Percentiles rank a stretch among this genome's conserved stretches.
These are phyloP conservation scores for Huntiella moniliformis DNA, from an alignment of 2,329 filamentous ascomycete species.

Conservation along the genomic window DNA sequence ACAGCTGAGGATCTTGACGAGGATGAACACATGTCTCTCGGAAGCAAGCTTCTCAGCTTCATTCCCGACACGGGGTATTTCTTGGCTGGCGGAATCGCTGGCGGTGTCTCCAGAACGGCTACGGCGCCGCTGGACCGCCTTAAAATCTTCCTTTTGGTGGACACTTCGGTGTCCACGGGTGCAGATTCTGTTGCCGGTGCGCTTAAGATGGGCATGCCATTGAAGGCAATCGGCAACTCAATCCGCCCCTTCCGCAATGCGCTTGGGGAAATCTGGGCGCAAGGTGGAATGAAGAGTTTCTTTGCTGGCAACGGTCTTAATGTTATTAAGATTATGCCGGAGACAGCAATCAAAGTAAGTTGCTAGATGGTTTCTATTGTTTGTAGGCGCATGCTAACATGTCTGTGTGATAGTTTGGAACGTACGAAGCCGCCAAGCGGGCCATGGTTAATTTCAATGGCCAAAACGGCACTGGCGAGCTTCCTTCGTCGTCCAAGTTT, in stretches of 20 bases:
- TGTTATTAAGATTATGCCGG: conserved; percentile 94
- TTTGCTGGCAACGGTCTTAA: conserved; percentile 76
- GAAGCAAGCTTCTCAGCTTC: conserved; percentile 40
- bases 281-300: conserved; percentile 5
- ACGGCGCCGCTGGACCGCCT: conserved; percentile 92
- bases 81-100: conserved; percentile 81
- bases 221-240: conserved; percentile 46
- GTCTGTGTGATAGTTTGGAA: conserved; percentile 46
- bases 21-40: conserved; percentile 1
- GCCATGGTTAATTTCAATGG: conserved; percentile 74
- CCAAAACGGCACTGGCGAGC: conserved; percentile 59
- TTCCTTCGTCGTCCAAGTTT: conserved; percentile 75
- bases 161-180: conserved; percentile 35
- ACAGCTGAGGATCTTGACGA: neutral
- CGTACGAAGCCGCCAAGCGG: conserved; percentile 88
- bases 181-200: conserved; percentile 41
- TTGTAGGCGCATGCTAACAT: neutral
- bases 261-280: conserved; percentile 1
- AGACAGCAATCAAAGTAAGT: conserved; percentile 70
- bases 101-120: conserved; percentile 83
- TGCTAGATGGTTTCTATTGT: neutral
- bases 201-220: conserved; percentile 48
- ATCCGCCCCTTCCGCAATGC: conserved; percentile 61
- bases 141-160: conserved; percentile 93
- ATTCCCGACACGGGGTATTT: conserved; percentile 93